Conservation (phyloP, 2,329 filamentous ascomycete species). For the Fusarium denticulatum region DNA sequence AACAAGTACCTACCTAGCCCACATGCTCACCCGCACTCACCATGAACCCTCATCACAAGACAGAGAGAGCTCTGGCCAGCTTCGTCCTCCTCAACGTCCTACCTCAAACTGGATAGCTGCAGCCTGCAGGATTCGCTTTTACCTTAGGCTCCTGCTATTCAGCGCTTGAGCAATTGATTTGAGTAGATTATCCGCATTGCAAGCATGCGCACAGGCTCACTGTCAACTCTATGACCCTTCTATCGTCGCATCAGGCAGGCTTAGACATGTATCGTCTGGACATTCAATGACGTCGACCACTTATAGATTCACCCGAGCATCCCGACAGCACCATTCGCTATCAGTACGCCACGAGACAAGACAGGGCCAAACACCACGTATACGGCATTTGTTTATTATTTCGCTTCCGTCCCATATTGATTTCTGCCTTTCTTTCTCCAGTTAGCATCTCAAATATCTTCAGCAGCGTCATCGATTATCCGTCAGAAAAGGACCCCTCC, state of each 20-base stretch:
- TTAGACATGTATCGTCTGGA: constrained; percentile 22
- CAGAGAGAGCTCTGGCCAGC: constrained; percentile 8
- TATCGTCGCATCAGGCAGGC: constrained; percentile 26
- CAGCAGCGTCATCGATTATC: constrained; percentile 5
- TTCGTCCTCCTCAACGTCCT: not conserved
- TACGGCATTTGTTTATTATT: constrained; percentile 14
- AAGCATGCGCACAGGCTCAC: not conserved
- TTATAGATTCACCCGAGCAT: constrained; percentile 23
- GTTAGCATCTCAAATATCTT: constrained; percentile 11
- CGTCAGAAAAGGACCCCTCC: not conserved
- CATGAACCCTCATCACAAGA: not conserved
- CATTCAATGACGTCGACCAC: constrained; percentile 38
- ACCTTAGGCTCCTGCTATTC: not conserved
- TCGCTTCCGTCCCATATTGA: not conserved
- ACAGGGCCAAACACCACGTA: constrained; percentile 1
- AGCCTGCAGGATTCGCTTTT: not conserved
- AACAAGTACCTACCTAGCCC: constrained; percentile 15
- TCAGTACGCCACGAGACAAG: constrained; percentile 8
- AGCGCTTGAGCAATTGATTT: constrained; percentile 14
- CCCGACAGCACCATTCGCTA: constrained; percentile 17
- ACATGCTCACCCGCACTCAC: not conserved
- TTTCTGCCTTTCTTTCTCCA: not conserved
- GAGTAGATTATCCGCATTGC: constrained; percentile 19
- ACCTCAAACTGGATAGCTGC: constrained; percentile 6
- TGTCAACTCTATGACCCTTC: constrained; percentile 29